These are phyloP conservation scores for Penicillium canariense DNA, from an alignment of 495 filamentous ascomycete species.

Conservation along the genomic window DNA sequence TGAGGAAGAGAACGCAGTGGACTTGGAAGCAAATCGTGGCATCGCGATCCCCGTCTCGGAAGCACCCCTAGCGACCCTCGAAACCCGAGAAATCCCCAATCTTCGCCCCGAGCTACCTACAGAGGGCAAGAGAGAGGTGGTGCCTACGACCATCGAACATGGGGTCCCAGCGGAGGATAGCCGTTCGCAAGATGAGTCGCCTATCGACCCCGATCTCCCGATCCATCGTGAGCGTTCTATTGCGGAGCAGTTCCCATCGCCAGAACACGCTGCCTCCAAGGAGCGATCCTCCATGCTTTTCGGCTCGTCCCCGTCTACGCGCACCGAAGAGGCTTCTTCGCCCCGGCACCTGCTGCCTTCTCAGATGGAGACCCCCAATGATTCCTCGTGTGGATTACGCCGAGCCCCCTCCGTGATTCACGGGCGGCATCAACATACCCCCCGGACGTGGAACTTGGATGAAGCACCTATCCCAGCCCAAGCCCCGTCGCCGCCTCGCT, in stretches of 20 bases:
- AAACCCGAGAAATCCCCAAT: slow-evolving; percentile 16
- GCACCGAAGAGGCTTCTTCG: slow-evolving; percentile 18
- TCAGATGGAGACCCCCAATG: slow-evolving; percentile 12
- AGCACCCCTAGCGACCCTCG: slow-evolving; percentile 38
- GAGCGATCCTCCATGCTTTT: slow-evolving; percentile 55
- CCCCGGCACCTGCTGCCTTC: slow-evolving; percentile 21
- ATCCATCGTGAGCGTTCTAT: slow-evolving; percentile 11
- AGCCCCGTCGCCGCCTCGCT: slow-evolving; percentile 26
- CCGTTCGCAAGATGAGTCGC: slow-evolving; percentile 9
- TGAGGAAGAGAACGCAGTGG: slow-evolving; percentile 47
- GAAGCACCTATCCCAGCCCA: slow-evolving; percentile 23
- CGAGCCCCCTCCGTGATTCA: slow-evolving; percentile 39
- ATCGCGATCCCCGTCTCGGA: slow-evolving; percentile 51
- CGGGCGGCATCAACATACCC: slow-evolving; percentile 31
- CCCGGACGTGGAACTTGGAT: slow-evolving; percentile 35
- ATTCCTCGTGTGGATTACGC: slow-evolving; percentile 30
- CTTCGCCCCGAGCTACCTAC: slow-evolving; percentile 10
- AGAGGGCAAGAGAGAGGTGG: background rate
- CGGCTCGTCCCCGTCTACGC: slow-evolving; percentile 49
- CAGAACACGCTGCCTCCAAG: slow-evolving; percentile 51
- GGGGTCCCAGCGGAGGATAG: slow-evolving; percentile 7
- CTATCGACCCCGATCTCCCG: slow-evolving; percentile 18
- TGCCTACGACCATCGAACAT: slow-evolving; percentile 8
- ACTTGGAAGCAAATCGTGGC: slow-evolving; percentile 44
- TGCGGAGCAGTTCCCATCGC: slow-evolving; percentile 25